A percentile compares a stretch with the other conserved stretches of the same genome.
Conservation (phyloP, 805 yeast species). For the Lachancea waltii region DNA sequence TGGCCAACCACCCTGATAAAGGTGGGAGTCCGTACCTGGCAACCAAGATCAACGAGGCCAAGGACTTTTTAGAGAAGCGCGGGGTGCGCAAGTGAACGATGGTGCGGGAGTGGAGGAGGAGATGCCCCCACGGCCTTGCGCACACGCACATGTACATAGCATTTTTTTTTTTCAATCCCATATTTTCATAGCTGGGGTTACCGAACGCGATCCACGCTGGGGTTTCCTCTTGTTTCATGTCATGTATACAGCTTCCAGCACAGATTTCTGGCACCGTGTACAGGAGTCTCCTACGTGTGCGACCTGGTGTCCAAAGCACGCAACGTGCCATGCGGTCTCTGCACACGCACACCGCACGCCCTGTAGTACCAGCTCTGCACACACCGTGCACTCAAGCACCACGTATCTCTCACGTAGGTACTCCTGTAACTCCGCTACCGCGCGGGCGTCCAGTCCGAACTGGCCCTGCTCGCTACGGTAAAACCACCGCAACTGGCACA, state of each 20-base stretch:
- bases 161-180: too few species aligned
- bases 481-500: slow-evolving; percentile 27
- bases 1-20: slow-evolving; percentile 90
- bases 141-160: slow-evolving; percentile 5
- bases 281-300: slow-evolving; percentile 23
- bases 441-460: slow-evolving; percentile 23
- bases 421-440: slow-evolving; percentile 25
- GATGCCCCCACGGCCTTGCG: neutral
- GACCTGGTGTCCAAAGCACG: slow-evolving; percentile 28
- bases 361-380: slow-evolving; percentile 19
- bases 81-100: slow-evolving; percentile 20
- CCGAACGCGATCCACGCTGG: too few species aligned
- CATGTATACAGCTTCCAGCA: slow-evolving; percentile 21
- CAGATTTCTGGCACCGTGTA: slow-evolving; percentile 10
- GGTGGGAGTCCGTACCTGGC: slow-evolving; percentile 91
- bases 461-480: slow-evolving; percentile 20
- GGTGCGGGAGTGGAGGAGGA: neutral
- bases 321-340: slow-evolving; percentile 24
- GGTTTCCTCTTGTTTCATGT: slow-evolving; percentile 8
- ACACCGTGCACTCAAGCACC: slow-evolving; percentile 18
- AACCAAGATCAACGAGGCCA: slow-evolving; percentile 88
- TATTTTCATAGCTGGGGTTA: too few species aligned
- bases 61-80: slow-evolving; percentile 40
- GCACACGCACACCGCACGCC: slow-evolving; percentile 23
- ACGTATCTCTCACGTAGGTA: slow-evolving; percentile 15